phyloP scores from a whole-genome alignment of 306 rosid genomes.

The Quercus rubra region DNA sequence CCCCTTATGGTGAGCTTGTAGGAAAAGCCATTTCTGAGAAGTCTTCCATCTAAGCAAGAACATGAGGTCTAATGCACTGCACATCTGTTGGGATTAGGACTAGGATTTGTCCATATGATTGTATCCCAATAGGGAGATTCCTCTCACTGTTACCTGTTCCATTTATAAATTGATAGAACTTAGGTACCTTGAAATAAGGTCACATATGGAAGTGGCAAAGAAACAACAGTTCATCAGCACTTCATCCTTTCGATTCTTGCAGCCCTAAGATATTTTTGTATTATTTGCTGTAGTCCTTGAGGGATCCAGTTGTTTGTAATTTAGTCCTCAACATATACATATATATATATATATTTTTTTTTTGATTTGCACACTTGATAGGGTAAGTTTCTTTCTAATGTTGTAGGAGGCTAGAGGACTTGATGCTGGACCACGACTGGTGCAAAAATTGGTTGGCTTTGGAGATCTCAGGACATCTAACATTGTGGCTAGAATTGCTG shows the following conservation, averaged over 20 bases:
- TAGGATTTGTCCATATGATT: background rate
- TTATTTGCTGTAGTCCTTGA: background rate
- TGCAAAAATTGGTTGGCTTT: slow-evolving; percentile 78
- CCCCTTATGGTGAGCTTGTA: background rate
- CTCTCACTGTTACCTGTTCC: background rate
- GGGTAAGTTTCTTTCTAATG: slow-evolving; percentile 6
- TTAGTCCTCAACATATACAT: background rate
- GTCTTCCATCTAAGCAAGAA: background rate
- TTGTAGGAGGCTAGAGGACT: slow-evolving; percentile 97
- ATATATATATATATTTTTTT: background rate
- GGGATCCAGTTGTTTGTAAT: background rate
- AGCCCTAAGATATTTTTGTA: background rate
- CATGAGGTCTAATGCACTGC: background rate
- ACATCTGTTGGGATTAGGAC: background rate
- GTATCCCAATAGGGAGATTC: background rate
- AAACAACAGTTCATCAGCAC: background rate
- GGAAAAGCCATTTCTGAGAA: background rate
- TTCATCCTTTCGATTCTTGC: background rate
- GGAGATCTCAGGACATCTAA: slow-evolving; percentile 79
- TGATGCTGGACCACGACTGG: slow-evolving; percentile 92
- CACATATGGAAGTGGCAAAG: background rate
- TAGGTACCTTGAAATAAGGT: background rate
- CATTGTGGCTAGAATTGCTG: slow-evolving; percentile 84
- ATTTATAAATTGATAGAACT: background rate
- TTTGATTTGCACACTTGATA: background rate